phyloP scores from a whole-genome alignment of 192 early-diverging fungal species.

The Coemansia guatemalensis region DNA sequence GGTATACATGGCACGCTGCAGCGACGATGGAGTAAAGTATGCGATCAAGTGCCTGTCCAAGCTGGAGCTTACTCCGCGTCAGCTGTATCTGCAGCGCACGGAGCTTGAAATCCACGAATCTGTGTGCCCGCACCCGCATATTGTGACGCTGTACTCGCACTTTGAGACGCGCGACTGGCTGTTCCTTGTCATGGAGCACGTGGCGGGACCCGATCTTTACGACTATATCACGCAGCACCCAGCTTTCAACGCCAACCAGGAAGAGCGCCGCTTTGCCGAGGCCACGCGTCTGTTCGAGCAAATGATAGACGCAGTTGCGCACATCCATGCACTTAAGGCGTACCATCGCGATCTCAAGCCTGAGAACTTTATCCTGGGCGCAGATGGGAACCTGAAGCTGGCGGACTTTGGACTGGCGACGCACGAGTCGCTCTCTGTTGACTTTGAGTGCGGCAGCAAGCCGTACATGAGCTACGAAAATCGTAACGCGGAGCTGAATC shows the following conservation, averaged over 20 bases:
- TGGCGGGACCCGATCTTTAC: slow-evolving; percentile 55
- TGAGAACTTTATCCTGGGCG: slow-evolving; percentile 70
- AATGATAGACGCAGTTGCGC: slow-evolving; percentile 72
- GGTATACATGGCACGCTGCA: slow-evolving; percentile 68
- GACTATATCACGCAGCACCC: slow-evolving; percentile 57
- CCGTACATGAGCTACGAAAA: slow-evolving; percentile 75
- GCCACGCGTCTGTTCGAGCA: slow-evolving; percentile 61
- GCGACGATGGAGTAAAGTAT: slow-evolving; percentile 55
- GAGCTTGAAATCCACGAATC: slow-evolving; percentile 65
- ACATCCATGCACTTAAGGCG: slow-evolving; percentile 74
- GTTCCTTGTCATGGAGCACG: slow-evolving; percentile 67
- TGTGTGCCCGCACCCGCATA: slow-evolving; percentile 67
- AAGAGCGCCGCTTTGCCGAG: slow-evolving; percentile 52
- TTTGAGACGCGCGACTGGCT: slow-evolving; percentile 62
- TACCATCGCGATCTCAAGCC: slow-evolving; percentile 94
- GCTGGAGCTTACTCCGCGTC: slow-evolving; percentile 55
- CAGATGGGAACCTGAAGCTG: slow-evolving; percentile 71
- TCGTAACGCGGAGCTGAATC: slow-evolving; percentile 52
- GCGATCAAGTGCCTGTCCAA: slow-evolving; percentile 78
- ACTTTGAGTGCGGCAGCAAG: slow-evolving; percentile 85
- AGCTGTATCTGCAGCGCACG: slow-evolving; percentile 62
- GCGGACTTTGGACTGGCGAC: slow-evolving; percentile 95
- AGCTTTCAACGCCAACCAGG: slow-evolving; percentile 50
- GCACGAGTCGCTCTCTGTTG: slow-evolving; percentile 69
- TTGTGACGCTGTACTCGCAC: slow-evolving; percentile 64